Evolutionary conservation across 1,284 basidiomycete genomes (phyloP).

Genomic region (Puccinia novopanici): DNA sequence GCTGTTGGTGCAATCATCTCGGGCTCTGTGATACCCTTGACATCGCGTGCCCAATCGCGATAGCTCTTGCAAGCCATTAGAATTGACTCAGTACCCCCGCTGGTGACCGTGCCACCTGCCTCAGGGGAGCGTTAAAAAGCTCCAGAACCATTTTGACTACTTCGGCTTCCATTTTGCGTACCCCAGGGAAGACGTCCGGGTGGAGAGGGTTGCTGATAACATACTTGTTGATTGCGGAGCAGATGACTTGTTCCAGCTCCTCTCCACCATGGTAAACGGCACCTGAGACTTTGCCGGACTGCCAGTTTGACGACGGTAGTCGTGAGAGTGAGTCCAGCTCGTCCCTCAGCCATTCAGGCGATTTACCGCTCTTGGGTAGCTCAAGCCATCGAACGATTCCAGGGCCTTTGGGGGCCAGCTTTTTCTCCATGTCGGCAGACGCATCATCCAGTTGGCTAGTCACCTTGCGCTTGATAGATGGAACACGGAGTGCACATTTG

Average conservation of each 20-base stretch:
- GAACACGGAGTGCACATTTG: constrained; percentile 69
- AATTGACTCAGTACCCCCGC: constrained; percentile 94
- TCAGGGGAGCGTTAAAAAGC: constrained; percentile 66
- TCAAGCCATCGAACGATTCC: constrained; percentile 68
- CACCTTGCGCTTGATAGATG: constrained; percentile 70
- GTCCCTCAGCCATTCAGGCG: constrained; percentile 73
- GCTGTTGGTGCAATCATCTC: constrained; percentile 85
- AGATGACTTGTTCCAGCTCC: constrained; percentile 53
- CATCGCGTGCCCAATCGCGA: constrained; percentile 82
- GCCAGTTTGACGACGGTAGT: constrained; percentile 66
- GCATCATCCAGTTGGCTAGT: constrained; percentile 69
- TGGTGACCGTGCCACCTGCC: constrained; percentile 81
- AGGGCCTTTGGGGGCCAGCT: constrained; percentile 69
- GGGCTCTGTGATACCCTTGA: constrained; percentile 84
- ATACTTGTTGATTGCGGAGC: constrained; percentile 55
- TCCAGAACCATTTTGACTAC: constrained; percentile 89
- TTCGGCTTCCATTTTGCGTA: constrained; percentile 97
- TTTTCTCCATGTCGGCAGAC: constrained; percentile 59
- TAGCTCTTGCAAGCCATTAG: constrained; percentile 91
- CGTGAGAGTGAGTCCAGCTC: constrained; percentile 79
- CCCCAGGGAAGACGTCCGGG: constrained; percentile 85
- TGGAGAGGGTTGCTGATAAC: constrained; percentile 80
- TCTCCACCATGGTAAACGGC: constrained; percentile 59
- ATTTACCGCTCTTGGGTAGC: constrained; percentile 70
- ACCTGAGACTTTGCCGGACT: constrained; percentile 66